phyloP scores from a whole-genome alignment of 1,284 basidiomycete genomes.

The Leccinum idahoense region DNA sequence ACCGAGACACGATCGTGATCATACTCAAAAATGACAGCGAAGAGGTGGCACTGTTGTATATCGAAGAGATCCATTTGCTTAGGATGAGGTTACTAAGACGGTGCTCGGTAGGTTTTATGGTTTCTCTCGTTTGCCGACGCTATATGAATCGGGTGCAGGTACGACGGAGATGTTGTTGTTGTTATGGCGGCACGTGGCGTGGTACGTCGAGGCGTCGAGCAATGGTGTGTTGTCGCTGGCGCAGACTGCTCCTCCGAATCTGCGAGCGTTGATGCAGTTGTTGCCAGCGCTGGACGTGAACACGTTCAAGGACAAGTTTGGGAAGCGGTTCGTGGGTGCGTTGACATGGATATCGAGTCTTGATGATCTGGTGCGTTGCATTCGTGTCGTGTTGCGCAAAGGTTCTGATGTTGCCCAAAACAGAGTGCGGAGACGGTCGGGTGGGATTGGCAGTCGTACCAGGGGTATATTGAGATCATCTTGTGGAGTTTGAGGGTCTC shows the following conservation, averaged over 20 bases:
- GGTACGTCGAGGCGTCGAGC: slow-evolving; percentile 42
- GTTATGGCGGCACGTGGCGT: slow-evolving; percentile 79
- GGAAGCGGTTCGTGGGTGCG: slow-evolving; percentile 42
- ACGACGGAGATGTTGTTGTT: slow-evolving; percentile 78
- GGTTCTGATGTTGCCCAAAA: background rate
- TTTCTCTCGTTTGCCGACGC: background rate
- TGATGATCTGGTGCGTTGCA: slow-evolving; percentile 26
- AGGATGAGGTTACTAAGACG: slow-evolving; percentile 45
- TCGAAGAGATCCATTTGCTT: no score
- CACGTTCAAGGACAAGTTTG: slow-evolving; percentile 35
- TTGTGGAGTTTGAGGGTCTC: slow-evolving; percentile 7
- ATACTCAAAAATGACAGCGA: no score
- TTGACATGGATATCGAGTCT: slow-evolving; percentile 46
- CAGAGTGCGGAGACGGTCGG: slow-evolving; percentile 37
- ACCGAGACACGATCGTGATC: no score
- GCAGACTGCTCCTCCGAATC: slow-evolving; percentile 20
- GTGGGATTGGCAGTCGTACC: slow-evolving; percentile 52
- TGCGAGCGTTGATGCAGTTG: slow-evolving; percentile 47
- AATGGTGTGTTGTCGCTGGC: slow-evolving; percentile 24
- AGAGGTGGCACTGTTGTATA: no score
- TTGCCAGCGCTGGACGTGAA: slow-evolving; percentile 49
- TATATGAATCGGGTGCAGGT: slow-evolving; percentile 37
- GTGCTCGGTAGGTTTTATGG: slow-evolving; percentile 41
- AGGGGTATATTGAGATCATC: slow-evolving; percentile 68
- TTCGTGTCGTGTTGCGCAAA: no score